phyloP scores from a whole-genome alignment of 108 stramenopile species.

The Bacterosira constricta region DNA sequence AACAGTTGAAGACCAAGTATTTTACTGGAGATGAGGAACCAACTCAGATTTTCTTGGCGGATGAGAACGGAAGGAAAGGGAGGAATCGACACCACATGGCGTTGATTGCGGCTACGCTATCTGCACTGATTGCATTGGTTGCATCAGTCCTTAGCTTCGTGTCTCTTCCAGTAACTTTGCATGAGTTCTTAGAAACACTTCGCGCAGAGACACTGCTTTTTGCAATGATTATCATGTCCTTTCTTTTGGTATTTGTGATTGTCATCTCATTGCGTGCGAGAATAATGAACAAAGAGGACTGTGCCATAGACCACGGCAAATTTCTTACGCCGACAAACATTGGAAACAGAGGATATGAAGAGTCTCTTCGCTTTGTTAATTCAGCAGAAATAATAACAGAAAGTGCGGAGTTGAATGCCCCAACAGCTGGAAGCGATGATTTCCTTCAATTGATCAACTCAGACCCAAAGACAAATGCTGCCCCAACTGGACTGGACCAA shows the following conservation, averaged over 20 bases:
- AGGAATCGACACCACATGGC: not conserved
- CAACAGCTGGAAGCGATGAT: not conserved
- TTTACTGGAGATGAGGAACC: not conserved
- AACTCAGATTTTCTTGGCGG: not conserved
- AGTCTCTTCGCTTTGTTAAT: no score
- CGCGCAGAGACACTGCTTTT: not conserved
- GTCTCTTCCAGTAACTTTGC: not conserved
- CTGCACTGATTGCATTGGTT: no score
- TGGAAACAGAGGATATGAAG: not conserved
- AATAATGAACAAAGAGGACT: not conserved
- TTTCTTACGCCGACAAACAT: not conserved
- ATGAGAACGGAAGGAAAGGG: not conserved
- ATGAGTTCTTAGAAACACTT: not conserved
- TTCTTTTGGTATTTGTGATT: not conserved
- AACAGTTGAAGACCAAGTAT: not conserved
- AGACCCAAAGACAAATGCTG: not conserved
- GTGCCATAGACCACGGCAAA: not conserved
- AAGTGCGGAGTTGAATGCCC: no score
- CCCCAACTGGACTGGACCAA: not conserved
- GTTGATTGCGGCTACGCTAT: not conserved
- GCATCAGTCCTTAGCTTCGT: not conserved
- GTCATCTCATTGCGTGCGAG: not conserved
- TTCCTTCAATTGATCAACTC: not conserved
- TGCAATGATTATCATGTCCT: not conserved
- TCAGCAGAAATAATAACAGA: no score